Percentiles rank a stretch among this genome's conserved stretches.
Evolutionary conservation across 306 rosid genomes (phyloP).

Genomic region (Casuarina glauca): DNA sequence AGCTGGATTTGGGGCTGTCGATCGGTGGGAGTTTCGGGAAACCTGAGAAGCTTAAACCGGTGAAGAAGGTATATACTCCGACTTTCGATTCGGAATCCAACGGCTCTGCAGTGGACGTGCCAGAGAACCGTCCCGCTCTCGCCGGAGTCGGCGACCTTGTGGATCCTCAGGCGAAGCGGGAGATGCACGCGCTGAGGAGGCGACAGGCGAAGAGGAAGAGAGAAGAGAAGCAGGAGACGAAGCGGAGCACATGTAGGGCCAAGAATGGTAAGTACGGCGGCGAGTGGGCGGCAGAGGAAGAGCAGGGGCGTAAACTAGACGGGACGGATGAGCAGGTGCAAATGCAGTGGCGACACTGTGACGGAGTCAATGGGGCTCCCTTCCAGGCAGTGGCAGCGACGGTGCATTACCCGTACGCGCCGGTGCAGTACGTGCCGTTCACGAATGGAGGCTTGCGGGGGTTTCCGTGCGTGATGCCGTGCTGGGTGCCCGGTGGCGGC

Average conservation of each 20-base stretch:
- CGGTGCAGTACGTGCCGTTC: conserved; percentile 37
- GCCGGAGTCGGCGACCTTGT: conserved; percentile 5
- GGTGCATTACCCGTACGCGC: conserved; percentile 17
- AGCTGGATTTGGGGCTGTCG: conserved; percentile 67
- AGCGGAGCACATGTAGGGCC: background rate
- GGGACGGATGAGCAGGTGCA: conserved; percentile 3
- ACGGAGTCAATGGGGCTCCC: background rate
- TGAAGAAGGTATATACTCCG: background rate
- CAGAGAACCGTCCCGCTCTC: background rate
- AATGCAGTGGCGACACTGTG: background rate
- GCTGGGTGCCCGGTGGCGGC: conserved; percentile 22
- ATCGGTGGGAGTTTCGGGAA: conserved; percentile 56
- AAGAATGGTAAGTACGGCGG: background rate
- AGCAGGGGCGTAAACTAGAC: conserved; percentile 20
- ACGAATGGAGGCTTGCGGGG: conserved; percentile 25
- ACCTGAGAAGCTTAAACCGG: conserved; percentile 17
- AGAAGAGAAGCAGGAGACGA: conserved; percentile 32
- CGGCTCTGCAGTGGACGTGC: background rate
- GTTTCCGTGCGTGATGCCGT: conserved; percentile 40
- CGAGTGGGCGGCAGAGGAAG: background rate
- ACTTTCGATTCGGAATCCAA: conserved; percentile 4
- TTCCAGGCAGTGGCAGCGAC: background rate
- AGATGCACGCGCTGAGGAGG: conserved; percentile 47
- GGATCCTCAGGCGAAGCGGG: conserved; percentile 29
- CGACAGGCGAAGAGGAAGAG: conserved; percentile 48